A percentile compares a stretch with the other conserved stretches of the same genome.
Evolutionary conservation across 2,329 filamentous ascomycete species (phyloP).

Genomic region (Penicillium sp.): DNA sequence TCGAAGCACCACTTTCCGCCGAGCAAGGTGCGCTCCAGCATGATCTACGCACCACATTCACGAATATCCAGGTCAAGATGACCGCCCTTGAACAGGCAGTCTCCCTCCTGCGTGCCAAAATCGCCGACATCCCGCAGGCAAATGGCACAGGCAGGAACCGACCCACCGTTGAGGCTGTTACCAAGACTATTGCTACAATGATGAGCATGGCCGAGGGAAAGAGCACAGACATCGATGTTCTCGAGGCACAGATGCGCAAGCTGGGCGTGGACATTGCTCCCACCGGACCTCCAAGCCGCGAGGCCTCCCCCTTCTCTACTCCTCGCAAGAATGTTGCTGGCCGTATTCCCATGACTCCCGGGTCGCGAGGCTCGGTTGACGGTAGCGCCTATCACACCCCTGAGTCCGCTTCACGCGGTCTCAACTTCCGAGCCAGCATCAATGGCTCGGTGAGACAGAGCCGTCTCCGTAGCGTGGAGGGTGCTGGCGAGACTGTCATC

Average conservation of each 20-base stretch:
- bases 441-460: constrained; percentile 37
- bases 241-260: constrained; percentile 82
- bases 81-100: constrained; percentile 77
- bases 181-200: constrained; percentile 89
- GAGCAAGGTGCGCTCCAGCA: constrained; percentile 83
- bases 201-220: constrained; percentile 88
- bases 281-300: constrained; percentile 30
- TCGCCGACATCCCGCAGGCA: constrained; percentile 59
- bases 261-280: constrained; percentile 53
- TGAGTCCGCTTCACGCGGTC: constrained; percentile 36
- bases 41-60: constrained; percentile 75
- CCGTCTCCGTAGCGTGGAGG: constrained; percentile 35
- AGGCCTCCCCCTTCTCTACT: constrained; percentile 42
- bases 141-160: constrained; percentile 53
- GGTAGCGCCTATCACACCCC: constrained; percentile 44
- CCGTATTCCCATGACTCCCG: constrained; percentile 39
- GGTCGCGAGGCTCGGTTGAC: constrained; percentile 39
- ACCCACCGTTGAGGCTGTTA: constrained; percentile 88
- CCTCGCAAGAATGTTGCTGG: constrained; percentile 33
- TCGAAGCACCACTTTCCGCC: constrained; percentile 72
- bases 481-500: constrained; percentile 25
- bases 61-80: constrained; percentile 70
- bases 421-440: constrained; percentile 37
- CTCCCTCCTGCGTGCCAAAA: constrained; percentile 73
- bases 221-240: constrained; percentile 83